Evolutionary conservation across 331 rosid species (phyloP).

Genomic region (Malus hybrid): DNA sequence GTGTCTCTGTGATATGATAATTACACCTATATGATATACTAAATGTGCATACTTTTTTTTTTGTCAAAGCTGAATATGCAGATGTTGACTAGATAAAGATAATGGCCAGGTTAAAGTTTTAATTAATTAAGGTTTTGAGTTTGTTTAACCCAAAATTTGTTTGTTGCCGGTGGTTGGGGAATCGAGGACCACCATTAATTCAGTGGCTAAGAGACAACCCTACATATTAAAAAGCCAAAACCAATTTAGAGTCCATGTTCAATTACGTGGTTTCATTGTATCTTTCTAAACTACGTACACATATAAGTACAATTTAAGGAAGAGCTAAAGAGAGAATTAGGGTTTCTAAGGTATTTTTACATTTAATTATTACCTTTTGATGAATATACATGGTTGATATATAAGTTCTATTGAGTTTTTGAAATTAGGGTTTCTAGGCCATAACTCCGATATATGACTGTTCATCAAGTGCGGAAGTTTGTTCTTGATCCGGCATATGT

Average conservation of each 20-base stretch:
- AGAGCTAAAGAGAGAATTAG: not conserved
- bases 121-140: not conserved
- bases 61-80: not conserved
- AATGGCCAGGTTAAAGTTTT: not conserved
- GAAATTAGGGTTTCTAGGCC: too few species aligned
- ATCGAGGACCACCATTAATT: slow-evolving; percentile 12
- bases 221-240: not conserved
- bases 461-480: too few species aligned
- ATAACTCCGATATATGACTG: too few species aligned
- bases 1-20: not conserved
- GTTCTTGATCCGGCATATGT: too few species aligned
- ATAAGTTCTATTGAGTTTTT: too few species aligned
- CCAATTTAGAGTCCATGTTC: not conserved
- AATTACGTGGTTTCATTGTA: slow-evolving; percentile 19
- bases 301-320: not conserved
- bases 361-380: too few species aligned
- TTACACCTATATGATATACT: too few species aligned
- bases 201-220: not conserved
- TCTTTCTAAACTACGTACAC: not conserved
- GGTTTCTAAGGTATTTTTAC: not conserved
- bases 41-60: too few species aligned
- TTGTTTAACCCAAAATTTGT: not conserved
- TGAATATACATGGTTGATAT: too few species aligned
- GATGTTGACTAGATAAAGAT: slow-evolving; percentile 7
- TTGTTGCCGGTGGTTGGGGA: not conserved